Evolutionary conservation across 345 rosid species (phyloP), one percentile per base, ranked within the genome.

Genomic region (Arabidopsis arenosa): DNA sequence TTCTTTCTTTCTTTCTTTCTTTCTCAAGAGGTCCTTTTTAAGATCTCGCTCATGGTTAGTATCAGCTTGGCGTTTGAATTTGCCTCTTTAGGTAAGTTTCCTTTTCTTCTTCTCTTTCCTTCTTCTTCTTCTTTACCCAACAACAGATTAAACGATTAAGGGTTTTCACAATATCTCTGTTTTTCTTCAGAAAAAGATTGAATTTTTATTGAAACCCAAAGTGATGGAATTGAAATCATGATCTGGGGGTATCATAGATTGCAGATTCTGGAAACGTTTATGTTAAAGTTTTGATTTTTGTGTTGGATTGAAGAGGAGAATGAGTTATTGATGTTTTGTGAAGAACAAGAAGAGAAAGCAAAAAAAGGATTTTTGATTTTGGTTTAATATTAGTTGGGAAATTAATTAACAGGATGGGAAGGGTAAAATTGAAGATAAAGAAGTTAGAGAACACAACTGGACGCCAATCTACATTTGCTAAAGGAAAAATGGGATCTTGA

Each of bases 361-460:
- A 23, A 23, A 23, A 23, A 23, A 17, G n/a, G 4, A 39, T n/a
- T 4, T 5, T 6, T 37, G 12, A 11, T 41, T 12, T 68, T 49
- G 39, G 66, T 13, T 39, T 39, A 3, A 28, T n/a, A 47, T 3
- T 39, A 59, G 59, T 48, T 67, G 54, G 48, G 18, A 7, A 57
- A 30, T 61, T 47, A 23, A 28, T 18, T 18, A 75, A 80, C 80
- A 85, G 91, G 80, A 91, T 90, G 97, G 98, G 96, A 78, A 88
- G 98, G 87, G 96, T 89, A 21, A 93, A 91, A 85, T 74, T 93
- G 66, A 87, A 87, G 84, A 87, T 93, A 75, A 89, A 88, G 88
- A 88, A 86, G 80, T 83, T 93, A 65, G 97, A 93, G 81, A 88
- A 83, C 80, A 75, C 83, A 57, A 76, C 68, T 76, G 86, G 86